Evolutionary conservation across 1,284 basidiomycete genomes (phyloP).

Genomic region (Abortiporus biennis): DNA sequence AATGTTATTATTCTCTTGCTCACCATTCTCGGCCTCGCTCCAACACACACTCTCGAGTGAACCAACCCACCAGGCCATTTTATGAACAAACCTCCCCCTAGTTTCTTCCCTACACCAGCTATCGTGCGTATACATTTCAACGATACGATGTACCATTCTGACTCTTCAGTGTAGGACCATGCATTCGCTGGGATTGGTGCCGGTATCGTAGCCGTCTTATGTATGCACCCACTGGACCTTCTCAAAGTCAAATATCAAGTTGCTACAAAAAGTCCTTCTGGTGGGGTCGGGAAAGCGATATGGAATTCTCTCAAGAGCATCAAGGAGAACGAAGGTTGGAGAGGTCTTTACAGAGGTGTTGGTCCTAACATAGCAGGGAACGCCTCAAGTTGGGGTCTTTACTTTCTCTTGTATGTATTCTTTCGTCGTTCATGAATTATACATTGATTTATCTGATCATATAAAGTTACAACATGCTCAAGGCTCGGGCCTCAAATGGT

Average conservation of each 20-base stretch:
- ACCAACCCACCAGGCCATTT: too few relatives aligned
- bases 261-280: constrained; percentile 59
- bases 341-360: constrained; percentile 88
- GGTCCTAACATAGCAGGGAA: constrained; percentile 93
- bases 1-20: too few relatives aligned
- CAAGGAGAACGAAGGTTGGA: constrained; percentile 72
- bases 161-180: constrained; percentile 62
- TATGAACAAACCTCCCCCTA: constrained; percentile 30
- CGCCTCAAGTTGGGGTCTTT: constrained; percentile 96
- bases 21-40: too few relatives aligned
- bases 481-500: constrained; percentile 62
- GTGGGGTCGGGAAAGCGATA: constrained; percentile 72
- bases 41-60: too few relatives aligned
- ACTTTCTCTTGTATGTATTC: constrained; percentile 88
- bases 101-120: constrained; percentile 70
- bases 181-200: constrained; percentile 92
- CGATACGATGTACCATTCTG: constrained; percentile 5
- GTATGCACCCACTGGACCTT: constrained; percentile 97
- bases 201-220: constrained; percentile 87
- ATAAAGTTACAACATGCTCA: constrained; percentile 89
- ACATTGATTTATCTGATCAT: constrained; percentile 3
- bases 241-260: constrained; percentile 96
- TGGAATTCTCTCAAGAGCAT: constrained; percentile 75
- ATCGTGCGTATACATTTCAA: constrained; percentile 31
- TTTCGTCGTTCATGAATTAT: constrained; percentile 1